Base-by-base conservation (phyloP, 306 rosid genomes). In the Glycine soja region DNA sequence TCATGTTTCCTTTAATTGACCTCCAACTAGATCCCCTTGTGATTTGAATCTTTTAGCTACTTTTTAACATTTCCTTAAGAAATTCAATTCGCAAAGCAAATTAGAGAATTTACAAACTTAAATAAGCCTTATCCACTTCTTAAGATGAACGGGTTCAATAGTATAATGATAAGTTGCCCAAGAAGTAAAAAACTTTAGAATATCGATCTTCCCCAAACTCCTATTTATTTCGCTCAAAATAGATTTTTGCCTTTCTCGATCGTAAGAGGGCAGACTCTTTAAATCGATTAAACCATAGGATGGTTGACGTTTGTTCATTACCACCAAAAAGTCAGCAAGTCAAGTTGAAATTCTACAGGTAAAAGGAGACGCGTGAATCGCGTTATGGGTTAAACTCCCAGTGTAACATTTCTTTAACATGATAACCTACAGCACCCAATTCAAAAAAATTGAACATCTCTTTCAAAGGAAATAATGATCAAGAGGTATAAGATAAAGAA, bases 1-100 rank as follows among this genome's bases (percentile, higher is more conserved):
- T 63, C 62, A n/a, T 19, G 80, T 70, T 46, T 79, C 80, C 80
- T 70, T 79, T 79, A 58, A 54, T 54, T 72, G 75, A 67, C 75
- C 84, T 68, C 82, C 74, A 81, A 81, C 81, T 38, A 77, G 58
- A 51, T 63, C 46, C 53, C 3, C 16, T 63, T 65, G 15, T 53
- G 62, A 81, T 72, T 52, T 68, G 67, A 51, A 75, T 79, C 82
- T 75, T 42, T 47, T 46, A 30, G 72, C 12, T 19, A 53, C 72
- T 46, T 67, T 72, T 45, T 30, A 59, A 30, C 5, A 61, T 12
- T 73, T 47, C 53, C 59, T 71, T 51, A 51, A n/a, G 76, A 75
- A 77, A 79, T 75, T 34, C 57, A 75, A 65, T 14, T 57, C 10
- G 2, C 56, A 65, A 51, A 67, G 38, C 57, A 19, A 19, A 19